phyloP scores from a whole-genome alignment of 1,284 basidiomycete genomes.

The Rhodotorula sp. region DNA sequence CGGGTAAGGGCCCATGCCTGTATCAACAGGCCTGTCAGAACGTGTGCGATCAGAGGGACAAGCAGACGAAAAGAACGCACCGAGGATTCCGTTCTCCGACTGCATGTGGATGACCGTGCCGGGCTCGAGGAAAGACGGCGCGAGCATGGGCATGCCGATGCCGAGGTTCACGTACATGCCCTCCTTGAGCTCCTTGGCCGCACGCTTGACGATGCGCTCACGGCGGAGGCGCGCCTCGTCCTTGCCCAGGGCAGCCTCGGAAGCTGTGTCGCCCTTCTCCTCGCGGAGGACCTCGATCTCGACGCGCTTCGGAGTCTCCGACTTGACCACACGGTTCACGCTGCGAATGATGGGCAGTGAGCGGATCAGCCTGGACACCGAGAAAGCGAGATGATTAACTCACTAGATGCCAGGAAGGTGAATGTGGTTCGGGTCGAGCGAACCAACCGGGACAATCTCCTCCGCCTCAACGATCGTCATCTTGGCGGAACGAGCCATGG shows the following conservation, averaged over 20 bases:
- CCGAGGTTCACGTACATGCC: slow-evolving; percentile 56
- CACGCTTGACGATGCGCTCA: slow-evolving; percentile 78
- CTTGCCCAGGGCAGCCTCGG: slow-evolving; percentile 50
- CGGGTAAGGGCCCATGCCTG: slow-evolving; percentile 87
- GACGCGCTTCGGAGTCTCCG: slow-evolving; percentile 72
- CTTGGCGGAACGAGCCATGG: slow-evolving; percentile 86
- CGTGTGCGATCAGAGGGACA: background rate
- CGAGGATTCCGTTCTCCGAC: slow-evolving; percentile 91
- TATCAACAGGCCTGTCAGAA: background rate
- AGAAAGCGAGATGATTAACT: background rate
- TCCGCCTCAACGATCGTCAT: slow-evolving; percentile 93
- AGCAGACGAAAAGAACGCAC: slow-evolving; percentile 23
- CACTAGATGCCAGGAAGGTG: slow-evolving; percentile 53
- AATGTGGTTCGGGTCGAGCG: slow-evolving; percentile 77
- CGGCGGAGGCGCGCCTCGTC: slow-evolving; percentile 59
- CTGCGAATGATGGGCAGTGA: background rate
- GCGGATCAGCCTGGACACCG: background rate
- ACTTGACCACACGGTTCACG: slow-evolving; percentile 45
- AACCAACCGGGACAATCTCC: slow-evolving; percentile 83
- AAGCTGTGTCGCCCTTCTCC: slow-evolving; percentile 29
- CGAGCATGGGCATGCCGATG: slow-evolving; percentile 88
- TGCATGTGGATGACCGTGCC: slow-evolving; percentile 88
- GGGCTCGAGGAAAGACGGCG: slow-evolving; percentile 75
- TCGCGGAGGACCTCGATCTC: slow-evolving; percentile 55
- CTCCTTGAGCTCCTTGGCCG: slow-evolving; percentile 85